Conservation (phyloP, 331 rosid species). For the Arachis monticola region DNA sequence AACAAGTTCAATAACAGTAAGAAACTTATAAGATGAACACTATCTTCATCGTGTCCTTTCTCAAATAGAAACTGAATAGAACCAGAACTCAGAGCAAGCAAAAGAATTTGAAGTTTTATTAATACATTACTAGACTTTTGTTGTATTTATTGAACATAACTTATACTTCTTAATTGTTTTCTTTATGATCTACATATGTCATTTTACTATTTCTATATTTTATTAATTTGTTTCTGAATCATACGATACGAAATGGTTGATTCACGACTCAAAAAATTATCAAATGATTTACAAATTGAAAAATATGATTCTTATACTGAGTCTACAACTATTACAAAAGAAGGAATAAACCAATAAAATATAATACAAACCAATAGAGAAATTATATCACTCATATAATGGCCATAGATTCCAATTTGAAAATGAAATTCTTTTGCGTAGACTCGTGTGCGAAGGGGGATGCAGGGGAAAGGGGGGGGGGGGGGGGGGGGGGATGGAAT, state of each 20-base stretch:
- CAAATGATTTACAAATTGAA: too few relatives aligned
- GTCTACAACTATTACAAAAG: neutral
- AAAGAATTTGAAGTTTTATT: too few relatives aligned
- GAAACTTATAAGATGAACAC: constrained; percentile 12
- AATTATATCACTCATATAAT: neutral
- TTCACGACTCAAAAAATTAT: too few relatives aligned
- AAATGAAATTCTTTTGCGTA: neutral
- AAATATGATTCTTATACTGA: neutral
- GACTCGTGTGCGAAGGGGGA: too few relatives aligned
- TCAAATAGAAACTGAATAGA: constrained; percentile 8
- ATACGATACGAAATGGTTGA: too few relatives aligned
- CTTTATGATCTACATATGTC: too few relatives aligned
- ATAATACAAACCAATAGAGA: neutral
- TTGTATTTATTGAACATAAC: too few relatives aligned
- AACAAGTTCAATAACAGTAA: constrained; percentile 6
- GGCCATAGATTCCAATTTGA: constrained; percentile 5
- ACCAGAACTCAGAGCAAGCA: constrained; percentile 15
- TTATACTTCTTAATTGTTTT: too few relatives aligned
- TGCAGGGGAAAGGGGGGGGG: neutral
- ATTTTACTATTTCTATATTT: too few relatives aligned
- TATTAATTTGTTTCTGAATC: too few relatives aligned
- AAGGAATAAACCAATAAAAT: constrained; percentile 4
- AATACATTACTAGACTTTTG: too few relatives aligned
- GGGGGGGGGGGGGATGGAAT: neutral
- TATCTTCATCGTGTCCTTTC: neutral